phyloP scores from a whole-genome alignment of 2,329 filamentous ascomycete species.

The Fusarium sp. region DNA sequence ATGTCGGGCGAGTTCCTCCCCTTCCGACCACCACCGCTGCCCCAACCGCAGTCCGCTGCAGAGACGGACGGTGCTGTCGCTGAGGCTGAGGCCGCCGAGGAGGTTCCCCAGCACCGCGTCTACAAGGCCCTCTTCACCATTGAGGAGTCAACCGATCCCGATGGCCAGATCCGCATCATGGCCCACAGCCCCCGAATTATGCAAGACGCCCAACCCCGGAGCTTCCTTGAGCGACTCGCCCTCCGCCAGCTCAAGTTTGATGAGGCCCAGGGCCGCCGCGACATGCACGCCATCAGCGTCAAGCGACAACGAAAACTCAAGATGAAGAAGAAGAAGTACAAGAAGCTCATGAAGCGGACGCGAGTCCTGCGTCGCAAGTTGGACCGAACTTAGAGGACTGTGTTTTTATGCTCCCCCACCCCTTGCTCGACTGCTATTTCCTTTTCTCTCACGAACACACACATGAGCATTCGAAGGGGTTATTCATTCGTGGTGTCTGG shows the following conservation, averaged over 20 bases:
- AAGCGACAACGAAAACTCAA: conserved; percentile 92
- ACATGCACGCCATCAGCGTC: conserved; percentile 88
- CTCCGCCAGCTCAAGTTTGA: conserved; percentile 72
- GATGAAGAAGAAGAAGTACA: conserved; percentile 99
- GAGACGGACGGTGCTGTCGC: conserved; percentile 52
- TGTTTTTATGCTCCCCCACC: conserved; percentile 38
- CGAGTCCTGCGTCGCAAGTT: conserved; percentile 89
- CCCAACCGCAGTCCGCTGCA: conserved; percentile 66
- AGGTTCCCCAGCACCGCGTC: conserved; percentile 62
- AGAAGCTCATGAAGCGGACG: conserved; percentile 97
- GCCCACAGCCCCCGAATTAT: conserved; percentile 71
- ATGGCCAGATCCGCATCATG: conserved; percentile 70
- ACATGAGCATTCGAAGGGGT: conserved; percentile 41
- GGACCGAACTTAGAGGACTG: conserved; percentile 67
- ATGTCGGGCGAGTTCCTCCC: conserved; percentile 79
- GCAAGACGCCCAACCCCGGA: conserved; percentile 60
- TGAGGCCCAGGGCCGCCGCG: conserved; percentile 61
- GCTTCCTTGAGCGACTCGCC: conserved; percentile 79
- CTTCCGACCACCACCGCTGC: conserved; percentile 87
- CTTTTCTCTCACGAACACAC: conserved; percentile 20
- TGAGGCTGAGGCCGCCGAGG: conserved; percentile 49
- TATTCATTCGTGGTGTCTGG: conserved; percentile 46
- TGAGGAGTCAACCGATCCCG: conserved; percentile 71
- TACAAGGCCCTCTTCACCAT: conserved; percentile 76
- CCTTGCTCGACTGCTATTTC: conserved; percentile 37